Evolutionary conservation across 106 monocot species (phyloP), one percentile per base, ranked within the genome.

Genomic region (Dactylorhiza incarnata): DNA sequence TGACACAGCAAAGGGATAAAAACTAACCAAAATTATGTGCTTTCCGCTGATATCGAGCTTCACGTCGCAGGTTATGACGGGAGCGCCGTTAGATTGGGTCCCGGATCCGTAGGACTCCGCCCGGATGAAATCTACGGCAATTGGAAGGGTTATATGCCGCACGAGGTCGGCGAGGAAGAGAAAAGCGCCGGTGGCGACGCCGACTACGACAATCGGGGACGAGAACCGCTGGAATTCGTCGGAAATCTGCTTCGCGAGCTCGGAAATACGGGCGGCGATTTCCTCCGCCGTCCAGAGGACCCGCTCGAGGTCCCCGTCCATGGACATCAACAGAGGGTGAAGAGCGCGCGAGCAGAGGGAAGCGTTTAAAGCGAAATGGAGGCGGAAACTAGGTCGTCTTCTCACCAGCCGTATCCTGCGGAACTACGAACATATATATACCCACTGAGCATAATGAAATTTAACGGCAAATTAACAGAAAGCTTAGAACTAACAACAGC

Each of bases 101-200:
- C 90, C 92, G 1, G 77, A 78, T 12, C 95, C 95, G 62, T 95
- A 95, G 53, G 92, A 92, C 85, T 95, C 92, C 14, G 69, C 92
- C 16, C 95, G 87, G 48, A 95, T 74, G 78, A 95, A 79, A 62
- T 95, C 95, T 23, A 95, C 83, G 44, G 78, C 71, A 16, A 92
- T 29, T 45, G 88, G 92, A 15, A 88, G n/a, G 48, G 53, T 16
- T 24, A 95, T 80, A 74, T 71, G 72, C 73, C 95, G 81, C 24
- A 82, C 92, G 43, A 95, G 22, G 68, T 95, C 95, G 29, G 95
- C 92, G 45, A 92, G 84, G 83, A 95, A 92, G 58, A 92, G 75
- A 77, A 92, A 88, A 7, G 95, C 92, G 9, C 95, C 95, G 4
- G 90, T 95, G 73, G 95, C 95, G 48, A 92, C 90, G 47, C 92